These are phyloP conservation scores for Chlorella variabilis DNA, from an alignment of 163 green algal species.

Conservation along the genomic window DNA sequence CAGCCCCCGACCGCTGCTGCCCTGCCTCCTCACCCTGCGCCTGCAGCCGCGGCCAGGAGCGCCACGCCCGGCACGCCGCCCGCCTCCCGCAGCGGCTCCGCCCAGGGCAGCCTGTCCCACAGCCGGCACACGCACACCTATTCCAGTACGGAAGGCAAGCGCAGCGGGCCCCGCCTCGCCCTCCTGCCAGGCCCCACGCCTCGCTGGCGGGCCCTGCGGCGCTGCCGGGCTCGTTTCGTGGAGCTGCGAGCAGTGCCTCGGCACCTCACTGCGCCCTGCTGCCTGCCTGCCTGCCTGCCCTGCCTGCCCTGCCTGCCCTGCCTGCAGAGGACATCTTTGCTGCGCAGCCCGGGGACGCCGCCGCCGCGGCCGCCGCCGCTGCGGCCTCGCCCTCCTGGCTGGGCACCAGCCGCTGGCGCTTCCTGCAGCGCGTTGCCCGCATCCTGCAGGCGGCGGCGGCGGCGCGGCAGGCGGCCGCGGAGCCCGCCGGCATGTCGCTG, in stretches of 20 bases:
- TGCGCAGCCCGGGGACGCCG: not conserved
- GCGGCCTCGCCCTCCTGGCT: slow-evolving; percentile 19
- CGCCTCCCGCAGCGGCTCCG: not conserved
- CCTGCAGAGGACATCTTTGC: slow-evolving; percentile 30
- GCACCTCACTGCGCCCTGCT: no score
- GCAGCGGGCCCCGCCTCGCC: not conserved
- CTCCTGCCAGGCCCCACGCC: no score
- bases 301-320: not conserved
- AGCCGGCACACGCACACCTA: not conserved
- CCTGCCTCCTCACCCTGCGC: not conserved
- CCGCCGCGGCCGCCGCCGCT: not conserved
- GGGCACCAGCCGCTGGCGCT: slow-evolving; percentile 17
- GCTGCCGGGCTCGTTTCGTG: no score
- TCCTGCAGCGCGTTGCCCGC: slow-evolving; percentile 10
- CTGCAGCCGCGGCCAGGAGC: slow-evolving; percentile 10
- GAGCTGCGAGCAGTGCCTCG: no score
- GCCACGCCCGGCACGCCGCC: not conserved
- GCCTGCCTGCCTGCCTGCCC: not conserved
- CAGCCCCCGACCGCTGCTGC: no score
- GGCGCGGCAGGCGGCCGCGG: not conserved
- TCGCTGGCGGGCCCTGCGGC: no score
- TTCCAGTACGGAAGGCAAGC: slow-evolving; percentile 3
- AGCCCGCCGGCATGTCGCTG: not conserved
- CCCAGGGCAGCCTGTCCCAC: slow-evolving; percentile 1
- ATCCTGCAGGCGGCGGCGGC: not conserved